Base-by-base conservation (phyloP, 2,329 filamentous ascomycete genomes). In the Neofusicoccum sp. region DNA sequence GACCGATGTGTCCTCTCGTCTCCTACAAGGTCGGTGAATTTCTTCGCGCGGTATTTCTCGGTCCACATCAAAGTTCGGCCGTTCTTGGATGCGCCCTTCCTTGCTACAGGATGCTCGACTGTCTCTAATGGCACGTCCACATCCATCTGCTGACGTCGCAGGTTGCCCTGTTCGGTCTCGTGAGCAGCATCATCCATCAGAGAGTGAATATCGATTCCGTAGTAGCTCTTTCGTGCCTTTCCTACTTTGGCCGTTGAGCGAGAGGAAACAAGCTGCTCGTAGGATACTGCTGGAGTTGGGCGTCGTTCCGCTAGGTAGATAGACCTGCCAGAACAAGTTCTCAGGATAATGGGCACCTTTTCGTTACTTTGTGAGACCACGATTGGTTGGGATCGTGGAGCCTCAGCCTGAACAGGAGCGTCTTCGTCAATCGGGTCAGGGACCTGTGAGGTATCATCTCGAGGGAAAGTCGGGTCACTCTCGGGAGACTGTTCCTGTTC, bases 41-140 rank as follows among this genome's bases (percentile, higher is more conserved):
- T 93, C 63, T 86, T 86, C 30, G 95, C 95, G 36, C 95, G 88
- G 71, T 99, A 99, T 73, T 99, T 99, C 72, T 99, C 95, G 0
- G 93, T 96, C 95, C 95, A 99, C 71, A 99, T 79, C 33, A 91
- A 74, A 0, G 85, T 83, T 64, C 69, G 73, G 20, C 63, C 69
- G 14, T 64, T 67, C 63, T 75, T 78, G 33, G 67, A 70, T 14
- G 60, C 40, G n/a, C n/a, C n/a, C 20, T 6, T 54, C 6, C 51
- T 24, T 4, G 5, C 51, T 16, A 4, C n/a, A 12, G 48, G 36
- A 6, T 45, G 28, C 64, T 83, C 80, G 4, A 79, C 66, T 0
- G 78, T 76, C 49, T 34, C 70, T 67, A 66, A 64, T 14, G 71
- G 69, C 11, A 67, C 61, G 6, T 75, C 67, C 1, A 66, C 56